These are phyloP conservation scores for Trichocladium antarcticum DNA, from an alignment of 495 filamentous ascomycete genomes.

Conservation along the genomic window DNA sequence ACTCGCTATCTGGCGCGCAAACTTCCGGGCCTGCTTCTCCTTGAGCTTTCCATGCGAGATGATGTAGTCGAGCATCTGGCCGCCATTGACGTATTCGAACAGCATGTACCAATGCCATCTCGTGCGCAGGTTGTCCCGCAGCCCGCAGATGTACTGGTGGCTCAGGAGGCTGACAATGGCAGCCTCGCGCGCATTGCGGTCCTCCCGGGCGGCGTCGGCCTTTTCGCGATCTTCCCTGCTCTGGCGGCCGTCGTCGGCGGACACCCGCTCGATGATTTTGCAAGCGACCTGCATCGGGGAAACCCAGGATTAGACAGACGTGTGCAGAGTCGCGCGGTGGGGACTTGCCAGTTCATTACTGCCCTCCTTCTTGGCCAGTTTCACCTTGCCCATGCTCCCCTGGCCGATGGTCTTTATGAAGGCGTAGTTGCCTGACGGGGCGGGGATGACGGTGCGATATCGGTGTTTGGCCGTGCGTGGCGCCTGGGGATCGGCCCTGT, in stretches of 20 bases:
- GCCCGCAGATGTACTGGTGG: conserved; percentile 93
- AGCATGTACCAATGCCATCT: conserved; percentile 99
- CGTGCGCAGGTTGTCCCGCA: conserved; percentile 89
- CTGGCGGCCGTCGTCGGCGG: conserved; percentile 64
- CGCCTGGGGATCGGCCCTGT: conserved; percentile 34
- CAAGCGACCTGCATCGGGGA: conserved; percentile 65
- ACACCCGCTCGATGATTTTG: conserved; percentile 90
- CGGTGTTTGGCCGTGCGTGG: conserved; percentile 38
- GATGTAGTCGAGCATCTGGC: conserved; percentile 99
- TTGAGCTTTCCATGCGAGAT: conserved; percentile 96
- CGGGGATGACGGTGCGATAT: conserved; percentile 72
- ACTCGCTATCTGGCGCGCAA: conserved; percentile 92
- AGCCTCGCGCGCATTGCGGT: conserved; percentile 89
- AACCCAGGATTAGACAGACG: conserved; percentile 8
- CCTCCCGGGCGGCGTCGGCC: conserved; percentile 91
- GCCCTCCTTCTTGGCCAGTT: conserved; percentile 71
- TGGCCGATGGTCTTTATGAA: conserved; percentile 96
- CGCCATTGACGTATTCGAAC: conserved; percentile 98
- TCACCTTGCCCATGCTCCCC: conserved; percentile 96
- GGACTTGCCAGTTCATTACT: conserved; percentile 64
- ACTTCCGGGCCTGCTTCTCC: conserved; percentile 97
- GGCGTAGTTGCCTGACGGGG: conserved; percentile 76
- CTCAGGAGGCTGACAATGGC: conserved; percentile 92
- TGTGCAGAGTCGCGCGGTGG: conserved; percentile 10
- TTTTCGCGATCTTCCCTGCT: conserved; percentile 70